phyloP scores from a whole-genome alignment of 2,329 filamentous ascomycete genomes.

The Hypoxylon sp. region DNA sequence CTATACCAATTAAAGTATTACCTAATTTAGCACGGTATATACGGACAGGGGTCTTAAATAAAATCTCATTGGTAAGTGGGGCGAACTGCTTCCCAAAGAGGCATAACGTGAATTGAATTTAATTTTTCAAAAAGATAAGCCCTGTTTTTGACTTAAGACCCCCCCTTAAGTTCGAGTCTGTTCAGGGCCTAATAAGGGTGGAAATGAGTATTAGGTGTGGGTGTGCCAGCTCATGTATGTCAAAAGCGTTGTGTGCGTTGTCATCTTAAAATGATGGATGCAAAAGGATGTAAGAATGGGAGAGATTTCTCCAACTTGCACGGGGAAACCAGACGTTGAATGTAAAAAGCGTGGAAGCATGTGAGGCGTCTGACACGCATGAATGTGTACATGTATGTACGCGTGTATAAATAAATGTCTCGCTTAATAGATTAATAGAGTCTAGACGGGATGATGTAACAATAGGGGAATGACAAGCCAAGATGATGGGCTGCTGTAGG shows the following conservation, averaged over 20 bases:
- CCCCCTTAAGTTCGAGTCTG: no score
- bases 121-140: no score
- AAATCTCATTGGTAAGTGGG: no score
- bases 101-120: no score
- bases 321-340: conserved; percentile 23
- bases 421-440: conserved; percentile 36
- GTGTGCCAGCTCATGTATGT: conserved; percentile 32
- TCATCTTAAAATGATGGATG: conserved; percentile 22
- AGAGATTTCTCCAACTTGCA: conserved; percentile 30
- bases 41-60: no score
- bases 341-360: conserved; percentile 35
- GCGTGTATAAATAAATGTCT: conserved; percentile 21
- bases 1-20: no score
- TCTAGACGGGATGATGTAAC: conserved; percentile 40
- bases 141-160: no score
- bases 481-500: conserved; percentile 31
- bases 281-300: conserved; percentile 27
- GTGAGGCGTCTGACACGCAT: conserved; percentile 34
- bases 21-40: no score
- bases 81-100: no score
- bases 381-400: conserved; percentile 15
- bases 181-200: no score
- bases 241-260: conserved; percentile 30
- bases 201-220: conserved; percentile 29
- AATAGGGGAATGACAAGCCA: conserved; percentile 12